phyloP scores from a whole-genome alignment of 1,139 yeast species.

The Ogataea hybrid region DNA sequence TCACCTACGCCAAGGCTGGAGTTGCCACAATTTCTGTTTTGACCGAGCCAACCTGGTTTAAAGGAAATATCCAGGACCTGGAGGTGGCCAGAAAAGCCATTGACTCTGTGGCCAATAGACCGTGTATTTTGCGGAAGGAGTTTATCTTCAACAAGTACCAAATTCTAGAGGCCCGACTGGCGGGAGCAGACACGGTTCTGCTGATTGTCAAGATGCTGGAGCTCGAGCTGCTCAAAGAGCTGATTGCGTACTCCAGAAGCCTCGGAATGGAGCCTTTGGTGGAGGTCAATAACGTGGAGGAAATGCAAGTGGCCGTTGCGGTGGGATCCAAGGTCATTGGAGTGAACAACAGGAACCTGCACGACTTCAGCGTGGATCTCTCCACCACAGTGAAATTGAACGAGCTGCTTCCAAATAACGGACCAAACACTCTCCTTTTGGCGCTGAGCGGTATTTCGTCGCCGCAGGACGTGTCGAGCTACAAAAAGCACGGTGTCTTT shows the following conservation, averaged over 20 bases:
- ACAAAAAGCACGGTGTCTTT: slow-evolving; percentile 72
- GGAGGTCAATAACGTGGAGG: slow-evolving; percentile 82
- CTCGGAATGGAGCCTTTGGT: slow-evolving; percentile 93
- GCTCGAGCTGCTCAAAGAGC: slow-evolving; percentile 49
- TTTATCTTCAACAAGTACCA: slow-evolving; percentile 86
- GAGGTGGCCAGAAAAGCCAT: slow-evolving; percentile 59
- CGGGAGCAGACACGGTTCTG: slow-evolving; percentile 92
- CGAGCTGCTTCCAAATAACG: slow-evolving; percentile 51
- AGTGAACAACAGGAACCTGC: slow-evolving; percentile 89
- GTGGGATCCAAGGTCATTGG: slow-evolving; percentile 83
- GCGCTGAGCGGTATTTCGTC: slow-evolving; percentile 86
- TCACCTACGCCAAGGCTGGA: slow-evolving; percentile 73
- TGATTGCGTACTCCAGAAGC: slow-evolving; percentile 67
- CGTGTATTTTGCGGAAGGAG: slow-evolving; percentile 89
- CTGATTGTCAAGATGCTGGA: slow-evolving; percentile 91
- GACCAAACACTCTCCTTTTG: slow-evolving; percentile 54
- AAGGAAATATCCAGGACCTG: slow-evolving; percentile 83
- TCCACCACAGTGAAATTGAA: slow-evolving; percentile 75
- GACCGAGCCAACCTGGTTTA: slow-evolving; percentile 97
- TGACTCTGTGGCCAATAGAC: slow-evolving; percentile 52
- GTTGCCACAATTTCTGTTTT: slow-evolving; percentile 88
- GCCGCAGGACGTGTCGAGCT: slow-evolving; percentile 66
- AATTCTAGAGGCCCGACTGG: slow-evolving; percentile 85
- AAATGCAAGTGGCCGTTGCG: slow-evolving; percentile 64
- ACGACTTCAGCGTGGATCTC: slow-evolving; percentile 87